Evolutionary conservation across 257 asterid species (phyloP).

Genomic region (Euphrasia confusa): DNA sequence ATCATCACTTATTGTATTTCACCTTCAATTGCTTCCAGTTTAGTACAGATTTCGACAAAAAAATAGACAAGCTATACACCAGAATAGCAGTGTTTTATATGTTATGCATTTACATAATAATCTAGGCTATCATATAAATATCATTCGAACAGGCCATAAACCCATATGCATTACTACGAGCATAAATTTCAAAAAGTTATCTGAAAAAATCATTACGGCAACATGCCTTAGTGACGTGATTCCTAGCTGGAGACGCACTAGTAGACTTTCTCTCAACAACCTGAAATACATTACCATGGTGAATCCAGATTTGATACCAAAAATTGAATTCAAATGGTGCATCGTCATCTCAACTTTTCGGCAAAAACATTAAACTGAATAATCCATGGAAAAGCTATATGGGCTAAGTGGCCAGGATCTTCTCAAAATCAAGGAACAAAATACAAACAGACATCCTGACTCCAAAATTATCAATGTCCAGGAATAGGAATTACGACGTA

Average conservation of each 20-base stretch:
- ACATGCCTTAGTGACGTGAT: constrained; percentile 33
- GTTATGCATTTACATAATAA: neutral
- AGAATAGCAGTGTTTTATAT: neutral
- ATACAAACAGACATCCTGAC: constrained; percentile 13
- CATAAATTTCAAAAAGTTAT: constrained; percentile 13
- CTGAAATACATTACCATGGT: constrained; percentile 22
- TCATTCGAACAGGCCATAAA: neutral
- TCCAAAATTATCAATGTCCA: neutral
- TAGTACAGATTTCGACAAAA: neutral
- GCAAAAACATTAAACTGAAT: neutral
- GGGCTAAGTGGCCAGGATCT: neutral
- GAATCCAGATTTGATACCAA: constrained; percentile 2
- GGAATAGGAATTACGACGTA: neutral
- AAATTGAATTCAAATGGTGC: constrained; percentile 17
- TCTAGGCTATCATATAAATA: neutral
- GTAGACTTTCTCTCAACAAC: constrained; percentile 29
- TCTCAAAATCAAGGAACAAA: constrained; percentile 11
- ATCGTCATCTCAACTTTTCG: neutral
- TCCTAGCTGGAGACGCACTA: constrained; percentile 31
- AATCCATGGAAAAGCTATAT: neutral
- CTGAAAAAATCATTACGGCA: constrained; percentile 9
- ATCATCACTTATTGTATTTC: neutral
- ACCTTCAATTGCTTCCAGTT: constrained; percentile 6
- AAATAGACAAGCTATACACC: neutral
- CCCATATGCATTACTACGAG: constrained; percentile 4